These are phyloP conservation scores for Penicillium roqueforti DNA, from an alignment of 495 filamentous ascomycete species.

Conservation along the genomic window DNA sequence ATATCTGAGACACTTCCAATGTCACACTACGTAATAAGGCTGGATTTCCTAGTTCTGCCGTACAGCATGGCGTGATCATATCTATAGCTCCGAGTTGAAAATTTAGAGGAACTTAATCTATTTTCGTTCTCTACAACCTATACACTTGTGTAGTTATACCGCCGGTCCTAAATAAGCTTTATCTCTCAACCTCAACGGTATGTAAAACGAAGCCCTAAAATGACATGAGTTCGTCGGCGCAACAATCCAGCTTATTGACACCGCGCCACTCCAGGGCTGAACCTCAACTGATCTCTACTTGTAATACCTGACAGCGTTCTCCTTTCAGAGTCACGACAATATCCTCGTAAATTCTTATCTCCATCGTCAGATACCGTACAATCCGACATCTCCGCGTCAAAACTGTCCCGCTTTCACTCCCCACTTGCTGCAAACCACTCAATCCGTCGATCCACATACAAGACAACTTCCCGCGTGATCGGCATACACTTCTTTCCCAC, in stretches of 20 bases:
- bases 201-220: background rate
- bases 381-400: background rate
- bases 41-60: too few species aligned
- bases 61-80: too few species aligned
- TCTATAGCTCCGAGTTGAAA: too few species aligned
- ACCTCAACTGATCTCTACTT: too few species aligned
- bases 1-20: too few species aligned
- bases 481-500: constrained; percentile 19
- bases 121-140: too few species aligned
- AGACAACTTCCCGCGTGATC: constrained; percentile 38
- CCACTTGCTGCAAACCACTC: constrained; percentile 17
- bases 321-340: too few species aligned
- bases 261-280: background rate
- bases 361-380: background rate
- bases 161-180: too few species aligned
- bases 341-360: background rate
- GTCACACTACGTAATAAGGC: too few species aligned
- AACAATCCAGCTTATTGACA: background rate
- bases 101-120: too few species aligned
- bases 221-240: background rate
- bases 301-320: too few species aligned
- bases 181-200: background rate
- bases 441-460: constrained; percentile 27
- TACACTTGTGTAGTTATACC: too few species aligned
- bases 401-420: constrained; percentile 3